Evolutionary conservation across 2,329 filamentous ascomycete species (phyloP).

Genomic region (Exophiala sp.): DNA sequence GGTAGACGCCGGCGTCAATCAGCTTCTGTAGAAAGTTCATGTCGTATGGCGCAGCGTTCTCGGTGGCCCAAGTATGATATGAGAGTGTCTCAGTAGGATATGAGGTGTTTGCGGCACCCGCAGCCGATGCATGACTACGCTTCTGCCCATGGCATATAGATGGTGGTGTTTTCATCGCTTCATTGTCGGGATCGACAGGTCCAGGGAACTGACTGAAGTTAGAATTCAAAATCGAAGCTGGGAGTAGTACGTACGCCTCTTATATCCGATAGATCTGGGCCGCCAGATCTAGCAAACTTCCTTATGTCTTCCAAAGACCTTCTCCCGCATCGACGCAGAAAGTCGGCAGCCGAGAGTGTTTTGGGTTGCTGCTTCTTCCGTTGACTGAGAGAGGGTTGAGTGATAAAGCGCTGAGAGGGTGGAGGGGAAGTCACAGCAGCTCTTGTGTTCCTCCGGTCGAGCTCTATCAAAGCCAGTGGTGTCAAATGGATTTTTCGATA

Average conservation of each 20-base stretch:
- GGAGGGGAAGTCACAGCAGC: background rate
- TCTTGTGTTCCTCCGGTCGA: constrained; percentile 1
- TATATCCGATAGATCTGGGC: background rate
- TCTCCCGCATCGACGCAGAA: background rate
- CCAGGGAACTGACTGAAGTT: background rate
- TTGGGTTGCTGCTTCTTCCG: too few relatives aligned
- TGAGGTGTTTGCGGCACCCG: too few relatives aligned
- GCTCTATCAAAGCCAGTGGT: background rate
- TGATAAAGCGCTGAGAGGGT: background rate
- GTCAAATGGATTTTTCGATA: background rate
- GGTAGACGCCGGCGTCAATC: background rate
- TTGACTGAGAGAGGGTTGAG: background rate
- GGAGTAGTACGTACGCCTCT: background rate
- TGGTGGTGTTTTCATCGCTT: too few relatives aligned
- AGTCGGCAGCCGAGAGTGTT: background rate
- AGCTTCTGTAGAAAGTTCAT: background rate
- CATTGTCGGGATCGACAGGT: background rate
- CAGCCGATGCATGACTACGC: too few relatives aligned
- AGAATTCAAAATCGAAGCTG: background rate
- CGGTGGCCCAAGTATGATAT: background rate
- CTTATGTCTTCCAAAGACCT: background rate
- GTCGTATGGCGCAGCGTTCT: background rate
- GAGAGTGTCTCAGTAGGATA: too few relatives aligned
- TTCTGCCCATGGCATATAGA: too few relatives aligned
- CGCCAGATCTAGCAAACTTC: background rate